These are phyloP conservation scores for Tillandsia fasciculata DNA, from an alignment of 176 grass and related monocot genomes.

Conservation along the genomic window DNA sequence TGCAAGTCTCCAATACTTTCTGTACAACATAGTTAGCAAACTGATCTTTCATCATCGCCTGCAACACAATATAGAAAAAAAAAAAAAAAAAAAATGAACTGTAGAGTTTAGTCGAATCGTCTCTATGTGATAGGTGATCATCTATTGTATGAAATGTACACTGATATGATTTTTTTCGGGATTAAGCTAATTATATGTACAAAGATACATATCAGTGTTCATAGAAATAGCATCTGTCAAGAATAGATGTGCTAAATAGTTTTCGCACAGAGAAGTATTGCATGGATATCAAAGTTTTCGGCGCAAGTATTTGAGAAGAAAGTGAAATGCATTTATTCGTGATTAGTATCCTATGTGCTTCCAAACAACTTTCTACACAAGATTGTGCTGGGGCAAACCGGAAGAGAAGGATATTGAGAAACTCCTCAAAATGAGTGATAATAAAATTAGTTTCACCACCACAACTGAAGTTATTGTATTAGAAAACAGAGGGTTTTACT, in stretches of 20 bases:
- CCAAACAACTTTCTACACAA: not conserved
- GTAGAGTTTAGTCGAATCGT: not conserved
- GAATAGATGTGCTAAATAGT: too few relatives aligned
- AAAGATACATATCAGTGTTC: too few relatives aligned
- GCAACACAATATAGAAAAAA: not conserved
- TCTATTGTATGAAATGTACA: not conserved
- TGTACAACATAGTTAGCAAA: conserved; percentile 31
- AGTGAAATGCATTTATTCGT: not conserved
- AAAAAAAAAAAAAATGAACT: not conserved
- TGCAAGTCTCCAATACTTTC: conserved; percentile 11
- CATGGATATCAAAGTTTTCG: too few relatives aligned
- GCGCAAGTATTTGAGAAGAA: not conserved
- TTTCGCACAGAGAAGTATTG: too few relatives aligned
- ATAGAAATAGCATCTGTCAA: too few relatives aligned
- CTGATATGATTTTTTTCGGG: too few relatives aligned
- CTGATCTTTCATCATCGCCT: conserved; percentile 31
- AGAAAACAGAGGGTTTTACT: not conserved
- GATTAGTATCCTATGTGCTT: not conserved
- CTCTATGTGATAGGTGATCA: not conserved
- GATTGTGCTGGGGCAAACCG: not conserved
- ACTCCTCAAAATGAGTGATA: too few relatives aligned
- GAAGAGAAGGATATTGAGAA: not conserved
- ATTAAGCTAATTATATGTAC: too few relatives aligned
- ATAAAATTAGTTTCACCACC: not conserved
- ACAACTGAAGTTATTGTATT: not conserved